Percentiles rank a stretch among this genome's conserved stretches.
These are phyloP conservation scores for Pythium vanterpoolii DNA, from an alignment of 352 stramenopile species.

Conservation along the genomic window DNA sequence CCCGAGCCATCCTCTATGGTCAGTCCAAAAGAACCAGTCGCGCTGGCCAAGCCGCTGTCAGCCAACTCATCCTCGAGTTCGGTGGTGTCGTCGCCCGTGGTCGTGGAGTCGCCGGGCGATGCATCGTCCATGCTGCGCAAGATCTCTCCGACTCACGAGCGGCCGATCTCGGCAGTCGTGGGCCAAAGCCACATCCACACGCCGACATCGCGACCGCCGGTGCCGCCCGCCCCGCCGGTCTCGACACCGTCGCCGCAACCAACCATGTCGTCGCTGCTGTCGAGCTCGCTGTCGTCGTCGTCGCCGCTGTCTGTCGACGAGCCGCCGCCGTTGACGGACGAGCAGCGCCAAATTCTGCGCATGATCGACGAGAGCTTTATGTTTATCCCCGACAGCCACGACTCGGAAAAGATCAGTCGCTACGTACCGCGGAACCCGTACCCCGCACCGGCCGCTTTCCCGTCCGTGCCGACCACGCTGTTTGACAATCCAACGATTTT, in stretches of 20 bases:
- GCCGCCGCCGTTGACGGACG: constrained; percentile 59
- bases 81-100: constrained; percentile 16
- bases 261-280: constrained; percentile 17
- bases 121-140: neutral
- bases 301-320: constrained; percentile 32
- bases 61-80: constrained; percentile 22
- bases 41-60: constrained; percentile 20
- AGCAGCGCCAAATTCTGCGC: constrained; percentile 75
- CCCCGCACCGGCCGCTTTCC: constrained; percentile 88
- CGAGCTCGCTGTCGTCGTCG: constrained; percentile 4
- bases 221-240: constrained; percentile 20
- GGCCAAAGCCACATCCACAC: constrained; percentile 6
- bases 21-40: constrained; percentile 30
- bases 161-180: constrained; percentile 10
- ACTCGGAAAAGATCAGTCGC: constrained; percentile 88
- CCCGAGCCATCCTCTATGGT: constrained; percentile 32
- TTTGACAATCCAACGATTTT: constrained; percentile 95
- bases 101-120: constrained; percentile 15
- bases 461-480: constrained; percentile 82
- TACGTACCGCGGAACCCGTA: constrained; percentile 97
- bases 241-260: constrained; percentile 21
- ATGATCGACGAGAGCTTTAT: constrained; percentile 90
- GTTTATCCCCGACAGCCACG: constrained; percentile 86
- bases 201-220: constrained; percentile 24
- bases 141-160: constrained; percentile 23